Evolutionary conservation across 1,284 basidiomycete species (phyloP).

Genomic region (Vanrija pseudolonga): DNA sequence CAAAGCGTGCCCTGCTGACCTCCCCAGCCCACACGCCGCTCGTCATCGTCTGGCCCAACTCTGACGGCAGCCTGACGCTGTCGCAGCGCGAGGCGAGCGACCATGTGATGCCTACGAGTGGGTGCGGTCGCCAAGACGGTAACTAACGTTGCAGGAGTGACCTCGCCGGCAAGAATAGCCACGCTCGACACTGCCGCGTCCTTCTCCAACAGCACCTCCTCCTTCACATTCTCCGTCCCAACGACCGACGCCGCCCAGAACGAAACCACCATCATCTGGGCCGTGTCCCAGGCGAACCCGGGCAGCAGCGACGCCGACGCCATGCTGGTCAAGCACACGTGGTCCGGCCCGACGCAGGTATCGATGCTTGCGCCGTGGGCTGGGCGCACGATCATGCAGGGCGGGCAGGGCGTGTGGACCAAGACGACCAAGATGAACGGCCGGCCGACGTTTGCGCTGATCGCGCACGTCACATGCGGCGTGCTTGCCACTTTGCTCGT

Average conservation of each 20-base stretch:
- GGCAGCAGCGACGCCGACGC: conserved; percentile 48
- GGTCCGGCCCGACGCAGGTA: conserved; percentile 1
- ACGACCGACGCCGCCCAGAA: conserved; percentile 47
- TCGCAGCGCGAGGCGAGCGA: conserved; percentile 57
- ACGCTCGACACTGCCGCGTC: conserved; percentile 48
- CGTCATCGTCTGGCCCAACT: conserved; percentile 65
- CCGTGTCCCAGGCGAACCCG: conserved; percentile 53
- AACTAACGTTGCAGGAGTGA: conserved; percentile 20
- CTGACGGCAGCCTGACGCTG: conserved; percentile 56
- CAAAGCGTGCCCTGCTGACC: not conserved
- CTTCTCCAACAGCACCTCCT: conserved; percentile 28
- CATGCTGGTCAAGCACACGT: conserved; percentile 50
- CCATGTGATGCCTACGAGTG: conserved; percentile 55
- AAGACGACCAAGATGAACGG: conserved; percentile 1
- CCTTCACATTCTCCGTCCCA: conserved; percentile 55
- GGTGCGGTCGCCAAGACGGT: not conserved
- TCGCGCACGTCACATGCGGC: conserved; percentile 59
- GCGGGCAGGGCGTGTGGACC: not conserved
- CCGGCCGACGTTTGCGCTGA: conserved; percentile 35
- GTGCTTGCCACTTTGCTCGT: conserved; percentile 59
- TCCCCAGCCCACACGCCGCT: conserved; percentile 52
- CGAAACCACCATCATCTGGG: conserved; percentile 55
- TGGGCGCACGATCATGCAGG: not conserved
- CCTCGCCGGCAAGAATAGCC: conserved; percentile 54
- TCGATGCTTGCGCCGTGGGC: not conserved